phyloP scores from a whole-genome alignment of 305 asterid species.

The Solanum hybrid region DNA sequence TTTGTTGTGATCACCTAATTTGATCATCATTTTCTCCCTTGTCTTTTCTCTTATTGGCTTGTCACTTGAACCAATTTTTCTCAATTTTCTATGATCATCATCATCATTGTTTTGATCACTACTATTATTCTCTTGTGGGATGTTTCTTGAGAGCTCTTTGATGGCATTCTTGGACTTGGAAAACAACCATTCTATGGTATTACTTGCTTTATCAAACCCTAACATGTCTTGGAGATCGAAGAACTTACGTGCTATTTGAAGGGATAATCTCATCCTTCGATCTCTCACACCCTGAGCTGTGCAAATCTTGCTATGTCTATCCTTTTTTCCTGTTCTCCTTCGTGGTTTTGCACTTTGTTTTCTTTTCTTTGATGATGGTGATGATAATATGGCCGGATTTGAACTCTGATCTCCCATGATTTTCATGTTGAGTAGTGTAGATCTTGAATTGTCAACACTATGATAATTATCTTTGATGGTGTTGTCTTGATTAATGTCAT shows the following conservation, averaged over 20 bases:
- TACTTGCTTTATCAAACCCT: conserved; percentile 59
- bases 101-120: background rate
- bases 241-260: conserved; percentile 52
- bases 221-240: conserved; percentile 60
- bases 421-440: background rate
- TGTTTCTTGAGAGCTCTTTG: conserved; percentile 29
- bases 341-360: conserved; percentile 14
- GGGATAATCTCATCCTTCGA: conserved; percentile 53
- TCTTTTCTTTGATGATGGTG: background rate
- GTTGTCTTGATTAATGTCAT: background rate
- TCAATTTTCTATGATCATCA: background rate
- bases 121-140: conserved; percentile 14
- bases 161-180: conserved; percentile 41
- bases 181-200: conserved; percentile 61
- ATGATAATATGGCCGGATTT: background rate
- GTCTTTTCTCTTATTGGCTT: conserved; percentile 42
- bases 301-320: conserved; percentile 63
- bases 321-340: conserved; percentile 39
- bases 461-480: background rate
- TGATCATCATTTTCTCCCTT: conserved; percentile 30
- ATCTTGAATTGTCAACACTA: background rate
- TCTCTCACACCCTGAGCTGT: conserved; percentile 73
- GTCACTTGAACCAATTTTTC: conserved; percentile 34
- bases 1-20: background rate
- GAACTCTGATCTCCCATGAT: background rate